These are phyloP conservation scores for Conringia planisiliqua DNA, from an alignment of 345 rosid species.

Conservation along the genomic window DNA sequence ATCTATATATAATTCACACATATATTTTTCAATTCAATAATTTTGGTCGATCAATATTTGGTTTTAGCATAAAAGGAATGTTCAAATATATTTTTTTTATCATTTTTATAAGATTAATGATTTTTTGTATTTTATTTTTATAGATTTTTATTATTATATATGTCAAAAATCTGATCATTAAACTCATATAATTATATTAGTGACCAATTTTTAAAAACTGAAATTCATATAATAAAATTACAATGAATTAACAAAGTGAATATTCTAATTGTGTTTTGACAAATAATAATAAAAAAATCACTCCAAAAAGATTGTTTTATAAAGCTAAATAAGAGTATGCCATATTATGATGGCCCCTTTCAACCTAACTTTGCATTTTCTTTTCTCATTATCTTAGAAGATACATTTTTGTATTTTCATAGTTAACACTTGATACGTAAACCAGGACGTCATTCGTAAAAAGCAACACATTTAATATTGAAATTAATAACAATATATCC, in stretches of 20 bases:
- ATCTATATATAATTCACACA: too few relatives aligned
- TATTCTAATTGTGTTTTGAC: not conserved
- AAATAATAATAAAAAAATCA: not conserved
- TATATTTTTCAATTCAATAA: too few relatives aligned
- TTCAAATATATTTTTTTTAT: too few relatives aligned
- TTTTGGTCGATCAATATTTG: too few relatives aligned
- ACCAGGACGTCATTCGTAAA: slow-evolving; percentile 29
- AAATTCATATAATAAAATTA: too few relatives aligned
- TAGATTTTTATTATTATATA: too few relatives aligned
- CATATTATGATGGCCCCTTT: slow-evolving; percentile 25
- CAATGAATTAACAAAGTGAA: not conserved
- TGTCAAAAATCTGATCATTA: too few relatives aligned
- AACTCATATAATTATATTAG: too few relatives aligned
- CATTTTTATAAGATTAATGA: too few relatives aligned
- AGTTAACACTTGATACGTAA: slow-evolving; percentile 26
- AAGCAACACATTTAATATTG: slow-evolving; percentile 18
- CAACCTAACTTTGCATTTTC: slow-evolving; percentile 30
- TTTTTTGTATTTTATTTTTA: too few relatives aligned
- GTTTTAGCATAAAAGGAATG: too few relatives aligned
- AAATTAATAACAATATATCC: not conserved
- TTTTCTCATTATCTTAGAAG: not conserved
- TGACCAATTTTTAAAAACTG: too few relatives aligned
- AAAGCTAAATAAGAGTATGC: not conserved
- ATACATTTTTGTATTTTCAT: not conserved
- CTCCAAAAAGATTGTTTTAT: not conserved